Evolutionary conservation across 2,329 filamentous ascomycete genomes (phyloP), one percentile per base, ranked within the genome.

Genomic region (Clonostachys rosea): DNA sequence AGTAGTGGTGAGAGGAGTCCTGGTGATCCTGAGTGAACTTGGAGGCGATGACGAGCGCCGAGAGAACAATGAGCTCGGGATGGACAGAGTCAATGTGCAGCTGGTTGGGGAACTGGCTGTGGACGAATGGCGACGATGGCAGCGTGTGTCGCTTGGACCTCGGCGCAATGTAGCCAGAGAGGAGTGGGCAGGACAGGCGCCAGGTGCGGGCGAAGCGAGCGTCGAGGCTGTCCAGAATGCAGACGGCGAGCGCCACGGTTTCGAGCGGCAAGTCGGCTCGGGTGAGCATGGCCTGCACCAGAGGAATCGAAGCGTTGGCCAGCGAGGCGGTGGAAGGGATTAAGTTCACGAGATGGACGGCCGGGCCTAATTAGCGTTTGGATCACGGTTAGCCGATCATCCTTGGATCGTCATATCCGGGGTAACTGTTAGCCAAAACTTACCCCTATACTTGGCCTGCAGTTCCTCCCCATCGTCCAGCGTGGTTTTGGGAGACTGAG

Each of bases 291-390:
- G 73, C 71, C 59, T 86, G 83, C 18, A 86, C 77, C 43, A 80
- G 67, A 35, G 75, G 64, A 33, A 83, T 70, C 1, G 81, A 86
- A 4, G 83, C 74, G 2, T 69, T 68, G 49, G 74, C 74, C 49
- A 84, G 69, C 20, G 83, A 86, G 48, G 81, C 80, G 12, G 79
- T 76, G 10, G 79, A 75, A 11, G 83, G 83, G 47, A 86, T 75
- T 61, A 86, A 75, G 62, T 84, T 84, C 56, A 81, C 78, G 48
- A 87, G 75, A 58, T 86, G 82, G 43, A 81, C 76, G 52, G 83
- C 81, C 46, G 83, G 79, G 50, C 83, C 83, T 86, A 59, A 18
- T 16, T 30, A 43, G 33, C 24, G 24, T 30, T 30, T 30, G 24
- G 24, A 30, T 39, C 36, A n/a, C 14, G 14, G 36, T 39, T 39